phyloP scores from a whole-genome alignment of 106 monocot species.

The Triglochin maritima region DNA sequence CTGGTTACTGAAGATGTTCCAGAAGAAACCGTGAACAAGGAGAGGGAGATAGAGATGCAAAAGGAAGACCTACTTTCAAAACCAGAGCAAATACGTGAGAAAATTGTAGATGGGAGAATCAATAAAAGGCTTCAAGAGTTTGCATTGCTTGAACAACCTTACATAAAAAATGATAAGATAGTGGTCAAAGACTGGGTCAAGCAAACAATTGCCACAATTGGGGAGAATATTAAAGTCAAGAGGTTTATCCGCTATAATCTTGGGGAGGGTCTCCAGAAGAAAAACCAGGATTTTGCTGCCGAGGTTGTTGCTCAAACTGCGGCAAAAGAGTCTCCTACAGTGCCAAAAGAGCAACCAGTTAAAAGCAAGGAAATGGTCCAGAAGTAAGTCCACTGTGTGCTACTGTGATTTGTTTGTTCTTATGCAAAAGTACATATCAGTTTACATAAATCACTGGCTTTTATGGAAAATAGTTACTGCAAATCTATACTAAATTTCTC shows the following conservation, averaged over 20 bases:
- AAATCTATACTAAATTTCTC: no score
- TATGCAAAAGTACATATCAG: neutral
- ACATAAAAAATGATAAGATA: conserved; percentile 89
- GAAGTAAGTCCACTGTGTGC: conserved; percentile 35
- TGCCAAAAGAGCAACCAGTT: conserved; percentile 23
- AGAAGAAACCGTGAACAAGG: conserved; percentile 64
- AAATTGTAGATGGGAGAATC: conserved; percentile 88
- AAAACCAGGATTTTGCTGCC: conserved; percentile 84
- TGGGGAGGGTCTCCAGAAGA: conserved; percentile 92
- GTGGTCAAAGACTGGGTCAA: conserved; percentile 69
- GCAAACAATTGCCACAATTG: conserved; percentile 84
- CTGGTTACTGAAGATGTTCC: conserved; percentile 77
- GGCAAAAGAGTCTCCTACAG: conserved; percentile 32
- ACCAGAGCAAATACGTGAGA: conserved; percentile 79
- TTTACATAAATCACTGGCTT: no score
- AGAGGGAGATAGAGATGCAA: conserved; percentile 89
- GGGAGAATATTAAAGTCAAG: conserved; percentile 90
- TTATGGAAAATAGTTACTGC: no score
- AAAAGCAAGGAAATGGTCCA: conserved; percentile 28
- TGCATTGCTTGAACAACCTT: conserved; percentile 85
- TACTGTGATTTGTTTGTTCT: neutral
- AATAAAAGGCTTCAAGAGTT: conserved; percentile 79
- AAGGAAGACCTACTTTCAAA: conserved; percentile 78
- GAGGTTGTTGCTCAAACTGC: conserved; percentile 93
- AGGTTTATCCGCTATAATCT: conserved; percentile 84